Conservation (phyloP, 305 asterid genomes). For the Rubia occidens region DNA sequence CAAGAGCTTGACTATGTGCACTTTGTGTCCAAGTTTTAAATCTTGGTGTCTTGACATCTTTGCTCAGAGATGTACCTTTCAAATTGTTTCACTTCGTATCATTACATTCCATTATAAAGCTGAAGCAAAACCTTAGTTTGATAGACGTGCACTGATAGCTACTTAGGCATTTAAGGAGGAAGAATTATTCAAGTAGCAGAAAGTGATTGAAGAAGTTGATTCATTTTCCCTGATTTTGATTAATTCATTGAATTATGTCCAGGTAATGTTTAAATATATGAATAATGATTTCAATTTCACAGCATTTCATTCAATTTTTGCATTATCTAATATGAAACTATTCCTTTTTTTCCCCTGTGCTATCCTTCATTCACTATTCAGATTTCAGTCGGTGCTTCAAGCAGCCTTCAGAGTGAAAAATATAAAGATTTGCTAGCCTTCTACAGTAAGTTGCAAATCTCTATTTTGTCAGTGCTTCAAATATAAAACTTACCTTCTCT, state of each 20-base stretch:
- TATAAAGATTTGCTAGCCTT: not conserved
- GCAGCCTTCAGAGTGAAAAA: not conserved
- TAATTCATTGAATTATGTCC: not conserved
- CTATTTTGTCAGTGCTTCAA: too few relatives aligned
- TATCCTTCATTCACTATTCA: constrained; percentile 28
- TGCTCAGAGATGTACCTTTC: not conserved
- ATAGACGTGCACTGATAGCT: not conserved
- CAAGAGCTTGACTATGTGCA: not conserved
- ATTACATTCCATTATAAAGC: not conserved
- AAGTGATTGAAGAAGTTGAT: not conserved
- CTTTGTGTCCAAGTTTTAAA: not conserved
- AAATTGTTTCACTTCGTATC: not conserved
- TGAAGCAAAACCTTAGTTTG: not conserved
- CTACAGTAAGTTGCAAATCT: not conserved
- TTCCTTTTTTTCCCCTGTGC: constrained; percentile 8
- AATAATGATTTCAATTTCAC: not conserved
- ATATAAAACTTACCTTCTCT: too few relatives aligned
- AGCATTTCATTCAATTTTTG: not conserved
- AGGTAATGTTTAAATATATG: not conserved
- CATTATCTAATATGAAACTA: not conserved
- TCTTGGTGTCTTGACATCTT: not conserved
- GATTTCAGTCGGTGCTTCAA: constrained; percentile 64
- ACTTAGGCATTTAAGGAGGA: constrained; percentile 1
- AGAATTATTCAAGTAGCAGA: not conserved
- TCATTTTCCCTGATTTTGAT: not conserved